Base-by-base conservation (phyloP, 345 rosid genomes). In the Cardamine resedifolia region DNA sequence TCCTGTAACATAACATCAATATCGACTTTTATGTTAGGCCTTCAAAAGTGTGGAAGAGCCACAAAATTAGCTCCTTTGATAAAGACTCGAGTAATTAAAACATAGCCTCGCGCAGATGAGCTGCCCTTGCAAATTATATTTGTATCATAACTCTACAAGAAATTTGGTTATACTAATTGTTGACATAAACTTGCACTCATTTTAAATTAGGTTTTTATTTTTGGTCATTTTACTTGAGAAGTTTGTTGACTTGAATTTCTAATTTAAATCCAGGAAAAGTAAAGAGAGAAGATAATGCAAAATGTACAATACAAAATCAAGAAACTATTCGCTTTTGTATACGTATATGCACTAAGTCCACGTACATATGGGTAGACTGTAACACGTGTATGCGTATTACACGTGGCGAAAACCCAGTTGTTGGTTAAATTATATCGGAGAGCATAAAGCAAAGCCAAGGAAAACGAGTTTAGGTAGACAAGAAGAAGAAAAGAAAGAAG, bases 1-100 rank as follows among this genome's bases (percentile, higher is more conserved):
- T 88, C 94, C 86, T 86, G 82, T 72, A 21, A 26, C 24, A 23
- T 23, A 23, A 23, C 24, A 23, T 23, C 24, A 23, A 1, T 23
- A 2, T 23, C 24, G 24, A 23, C 24, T 23, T 23, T 23, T n/a
- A n/a, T n/a, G n/a, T n/a, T n/a, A n/a, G n/a, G n/a, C n/a, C n/a
- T n/a, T n/a, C n/a, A n/a, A n/a, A n/a, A n/a, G 23, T 31, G 23
- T 57, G 10, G 41, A 31, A 57, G 2, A 16, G 15, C 23, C 39
- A 56, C 60, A 16, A 27, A 53, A 53, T 11, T 14, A 27, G 10
- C 58, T 15, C 20, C 36, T 15, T 27, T 5, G 59, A 15, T 53
- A 15, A 53, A n/a, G 11, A 39, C 15, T 4, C 8, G 15, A 23
- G 8, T 7, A 50, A 24, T 12, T 23, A 5, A 50, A 50, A 9